Percentiles rank a stretch among this genome's conserved stretches.
Evolutionary conservation across 2,329 filamentous ascomycete genomes (phyloP).

Genomic region (Balansia obtecta): DNA sequence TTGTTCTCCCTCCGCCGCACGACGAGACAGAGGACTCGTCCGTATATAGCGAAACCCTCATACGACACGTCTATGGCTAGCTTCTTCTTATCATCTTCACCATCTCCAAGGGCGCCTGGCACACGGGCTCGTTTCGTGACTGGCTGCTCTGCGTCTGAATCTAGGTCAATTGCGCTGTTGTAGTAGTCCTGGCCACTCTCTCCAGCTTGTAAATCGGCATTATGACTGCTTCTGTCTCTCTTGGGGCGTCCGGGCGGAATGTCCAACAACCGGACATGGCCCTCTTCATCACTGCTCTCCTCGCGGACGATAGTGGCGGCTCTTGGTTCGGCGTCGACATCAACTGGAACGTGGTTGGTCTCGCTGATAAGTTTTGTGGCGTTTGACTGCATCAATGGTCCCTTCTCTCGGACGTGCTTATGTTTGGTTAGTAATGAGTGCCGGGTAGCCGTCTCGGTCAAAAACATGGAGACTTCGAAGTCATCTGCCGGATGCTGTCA

Average conservation of each 20-base stretch:
- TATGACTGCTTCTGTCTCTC: constrained; percentile 14
- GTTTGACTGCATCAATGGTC: constrained; percentile 45
- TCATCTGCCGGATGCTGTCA: constrained; percentile 49
- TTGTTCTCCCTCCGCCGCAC: constrained; percentile 60
- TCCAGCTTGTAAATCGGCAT: constrained; percentile 18
- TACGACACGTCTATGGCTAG: constrained; percentile 75
- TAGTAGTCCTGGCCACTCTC: constrained; percentile 19
- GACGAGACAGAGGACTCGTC: constrained; percentile 81
- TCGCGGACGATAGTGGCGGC: constrained; percentile 24
- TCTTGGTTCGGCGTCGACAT: constrained; percentile 20
- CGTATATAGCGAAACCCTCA: constrained; percentile 93
- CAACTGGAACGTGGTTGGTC: constrained; percentile 40
- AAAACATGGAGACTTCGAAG: constrained; percentile 88
- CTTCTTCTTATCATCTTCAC: constrained; percentile 76
- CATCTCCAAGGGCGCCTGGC: constrained; percentile 14
- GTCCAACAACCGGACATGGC: constrained; percentile 18
- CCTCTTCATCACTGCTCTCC: constrained; percentile 34
- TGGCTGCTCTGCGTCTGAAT: constrained; percentile 27
- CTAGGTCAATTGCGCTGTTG: constrained; percentile 24
- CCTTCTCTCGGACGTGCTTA: constrained; percentile 58
- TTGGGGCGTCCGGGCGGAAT: constrained; percentile 21
- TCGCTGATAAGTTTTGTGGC: constrained; percentile 48
- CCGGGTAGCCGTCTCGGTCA: constrained; percentile 73
- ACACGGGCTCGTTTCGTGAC: constrained; percentile 33
- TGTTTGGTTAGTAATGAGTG: constrained; percentile 80